Evolutionary conservation across 139 green algal genomes (phyloP).

Genomic region (Gonium pectorale): DNA sequence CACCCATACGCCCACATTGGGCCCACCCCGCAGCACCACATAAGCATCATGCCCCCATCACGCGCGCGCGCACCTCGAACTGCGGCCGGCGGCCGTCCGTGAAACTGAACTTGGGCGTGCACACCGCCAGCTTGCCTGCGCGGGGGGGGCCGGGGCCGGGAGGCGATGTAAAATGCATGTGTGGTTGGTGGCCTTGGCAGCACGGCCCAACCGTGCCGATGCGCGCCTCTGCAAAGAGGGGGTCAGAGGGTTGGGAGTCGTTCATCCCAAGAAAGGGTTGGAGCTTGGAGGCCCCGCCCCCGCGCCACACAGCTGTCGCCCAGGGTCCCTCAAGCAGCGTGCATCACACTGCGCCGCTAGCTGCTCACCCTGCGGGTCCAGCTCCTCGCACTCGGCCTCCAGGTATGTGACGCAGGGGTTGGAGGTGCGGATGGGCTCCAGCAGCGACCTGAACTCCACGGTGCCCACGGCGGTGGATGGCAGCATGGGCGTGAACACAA

Average conservation of each 20-base stretch:
- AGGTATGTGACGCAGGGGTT: conserved; percentile 77
- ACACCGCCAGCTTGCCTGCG: conserved; percentile 54
- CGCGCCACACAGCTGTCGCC: too few relatives aligned
- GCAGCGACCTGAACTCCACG: conserved; percentile 63
- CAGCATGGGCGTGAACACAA: conserved; percentile 88
- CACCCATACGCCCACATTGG: too few relatives aligned
- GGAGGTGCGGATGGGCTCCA: conserved; percentile 76
- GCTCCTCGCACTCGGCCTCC: conserved; percentile 60
- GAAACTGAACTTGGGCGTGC: conserved; percentile 47
- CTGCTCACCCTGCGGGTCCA: conserved; percentile 65
- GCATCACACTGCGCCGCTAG: too few relatives aligned
- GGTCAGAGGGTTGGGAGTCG: too few relatives aligned
- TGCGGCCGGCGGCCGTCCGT: conserved; percentile 48
- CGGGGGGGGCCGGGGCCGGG: background rate
- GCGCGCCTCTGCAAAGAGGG: too few relatives aligned
- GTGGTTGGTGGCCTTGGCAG: background rate
- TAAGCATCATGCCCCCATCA: background rate
- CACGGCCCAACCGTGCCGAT: background rate
- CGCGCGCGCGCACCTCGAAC: conserved; percentile 43
- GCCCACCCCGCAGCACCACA: too few relatives aligned
- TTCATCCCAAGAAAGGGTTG: too few relatives aligned
- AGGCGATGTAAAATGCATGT: background rate
- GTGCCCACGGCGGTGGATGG: conserved; percentile 77
- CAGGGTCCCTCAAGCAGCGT: too few relatives aligned
- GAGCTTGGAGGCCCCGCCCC: too few relatives aligned